Evolutionary conservation across 2,329 filamentous ascomycete species (phyloP).

Genomic region (Phaeosphaeria sp.): DNA sequence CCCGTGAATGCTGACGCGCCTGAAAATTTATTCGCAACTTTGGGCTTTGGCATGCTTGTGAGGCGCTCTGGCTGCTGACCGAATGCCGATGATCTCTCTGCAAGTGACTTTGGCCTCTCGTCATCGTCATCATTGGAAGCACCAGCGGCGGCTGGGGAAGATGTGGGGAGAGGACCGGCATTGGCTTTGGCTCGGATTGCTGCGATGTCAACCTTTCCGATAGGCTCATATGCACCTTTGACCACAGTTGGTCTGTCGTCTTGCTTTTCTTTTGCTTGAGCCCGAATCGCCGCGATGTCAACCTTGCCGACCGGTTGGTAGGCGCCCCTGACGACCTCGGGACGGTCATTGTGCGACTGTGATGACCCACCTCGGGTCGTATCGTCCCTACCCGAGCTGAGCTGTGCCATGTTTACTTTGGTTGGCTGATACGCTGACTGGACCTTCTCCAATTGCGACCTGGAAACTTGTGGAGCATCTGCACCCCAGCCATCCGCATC

Average conservation of each 20-base stretch:
- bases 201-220: constrained; percentile 96
- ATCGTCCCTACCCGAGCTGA: constrained; percentile 75
- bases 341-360: constrained; percentile 54
- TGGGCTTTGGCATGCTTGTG: constrained; percentile 90
- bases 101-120: constrained; percentile 64
- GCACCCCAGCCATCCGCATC: constrained; percentile 93
- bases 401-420: constrained; percentile 89
- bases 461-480: constrained; percentile 89
- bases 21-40: constrained; percentile 89
- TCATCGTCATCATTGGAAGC: constrained; percentile 53
- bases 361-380: constrained; percentile 66
- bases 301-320: constrained; percentile 97
- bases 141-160: constrained; percentile 55
- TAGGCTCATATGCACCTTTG: constrained; percentile 91
- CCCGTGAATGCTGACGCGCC: constrained; percentile 76
- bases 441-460: constrained; percentile 90
- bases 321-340: constrained; percentile 78
- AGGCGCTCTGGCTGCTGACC: constrained; percentile 74
- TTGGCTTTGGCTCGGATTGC: constrained; percentile 87
- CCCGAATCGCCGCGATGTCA: constrained; percentile 90
- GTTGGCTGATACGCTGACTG: constrained; percentile 92
- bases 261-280: constrained; percentile 68
- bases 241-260: constrained; percentile 85
- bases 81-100: constrained; percentile 81
- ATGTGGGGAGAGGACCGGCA: constrained; percentile 42